A percentile compares a stretch with the other conserved stretches of the same genome.
Conservation (phyloP, 257 asterid species). For the Solanum commersonii region DNA sequence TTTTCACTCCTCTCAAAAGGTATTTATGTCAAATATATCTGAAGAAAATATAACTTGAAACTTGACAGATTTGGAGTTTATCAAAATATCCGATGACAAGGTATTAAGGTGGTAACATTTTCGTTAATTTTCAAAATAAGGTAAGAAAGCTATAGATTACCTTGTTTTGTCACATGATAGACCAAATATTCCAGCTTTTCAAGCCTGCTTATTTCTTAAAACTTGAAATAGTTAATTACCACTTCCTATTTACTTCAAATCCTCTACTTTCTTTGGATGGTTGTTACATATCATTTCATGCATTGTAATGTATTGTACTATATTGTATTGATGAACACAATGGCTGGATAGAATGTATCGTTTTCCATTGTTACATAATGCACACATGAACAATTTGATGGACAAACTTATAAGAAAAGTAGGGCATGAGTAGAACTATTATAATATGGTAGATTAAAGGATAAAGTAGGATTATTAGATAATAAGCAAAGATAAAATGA, state of each 20-base stretch:
- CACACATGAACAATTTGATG: neutral
- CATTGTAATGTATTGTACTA: neutral
- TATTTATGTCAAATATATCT: neutral
- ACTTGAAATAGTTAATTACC: neutral
- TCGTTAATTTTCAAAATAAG: neutral
- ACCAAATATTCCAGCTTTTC: neutral
- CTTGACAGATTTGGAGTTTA: neutral
- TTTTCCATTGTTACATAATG: neutral
- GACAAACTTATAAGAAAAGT: neutral
- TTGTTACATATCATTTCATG: neutral
- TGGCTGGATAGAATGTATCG: neutral
- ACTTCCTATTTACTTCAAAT: neutral
- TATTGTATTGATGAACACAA: neutral
- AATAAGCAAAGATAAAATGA: neutral
- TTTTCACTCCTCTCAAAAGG: neutral
- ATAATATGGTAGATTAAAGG: neutral
- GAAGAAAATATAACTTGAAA: neutral
- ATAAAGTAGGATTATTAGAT: neutral
- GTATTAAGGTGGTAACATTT: neutral
- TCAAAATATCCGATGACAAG: neutral
- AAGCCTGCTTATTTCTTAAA: neutral
- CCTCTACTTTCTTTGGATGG: neutral
- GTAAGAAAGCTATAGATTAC: neutral
- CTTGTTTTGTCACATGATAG: neutral
- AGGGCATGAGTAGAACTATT: neutral